Conservation (phyloP, 108 stramenopile genomes). For the Aurantiochytrium sp. region DNA sequence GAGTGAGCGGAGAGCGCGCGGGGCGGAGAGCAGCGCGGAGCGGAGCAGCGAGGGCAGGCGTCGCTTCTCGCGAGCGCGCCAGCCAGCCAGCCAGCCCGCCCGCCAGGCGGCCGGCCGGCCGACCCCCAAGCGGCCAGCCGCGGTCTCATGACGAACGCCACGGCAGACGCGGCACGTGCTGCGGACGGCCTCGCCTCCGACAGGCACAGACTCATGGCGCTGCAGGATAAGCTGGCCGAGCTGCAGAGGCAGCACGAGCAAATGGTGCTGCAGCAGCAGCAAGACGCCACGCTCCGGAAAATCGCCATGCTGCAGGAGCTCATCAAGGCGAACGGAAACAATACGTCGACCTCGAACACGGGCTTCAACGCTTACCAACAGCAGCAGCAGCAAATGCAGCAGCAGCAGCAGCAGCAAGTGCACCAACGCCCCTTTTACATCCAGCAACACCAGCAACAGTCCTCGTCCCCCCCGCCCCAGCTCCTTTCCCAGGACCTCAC, state of each 20-base stretch:
- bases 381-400: not conserved
- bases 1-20: too few species aligned
- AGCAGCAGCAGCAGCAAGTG: not conserved
- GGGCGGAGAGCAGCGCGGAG: too few species aligned
- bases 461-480: not conserved
- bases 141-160: not conserved
- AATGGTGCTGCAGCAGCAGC: not conserved
- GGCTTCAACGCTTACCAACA: not conserved
- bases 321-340: not conserved
- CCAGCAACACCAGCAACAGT: not conserved
- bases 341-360: not conserved
- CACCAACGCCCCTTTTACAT: not conserved
- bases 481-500: not conserved
- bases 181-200: not conserved
- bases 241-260: not conserved
- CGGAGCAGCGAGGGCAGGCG: too few species aligned
- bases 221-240: not conserved
- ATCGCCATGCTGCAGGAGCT: not conserved
- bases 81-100: not conserved
- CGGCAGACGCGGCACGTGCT: not conserved
- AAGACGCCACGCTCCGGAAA: not conserved
- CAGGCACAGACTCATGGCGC: not conserved
- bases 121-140: not conserved
- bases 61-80: too few species aligned
- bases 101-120: not conserved